Percentiles rank a stretch among this genome's conserved stretches.
These are phyloP conservation scores for Darksidea phi DNA, from an alignment of 495 filamentous ascomycete species.

Conservation along the genomic window DNA sequence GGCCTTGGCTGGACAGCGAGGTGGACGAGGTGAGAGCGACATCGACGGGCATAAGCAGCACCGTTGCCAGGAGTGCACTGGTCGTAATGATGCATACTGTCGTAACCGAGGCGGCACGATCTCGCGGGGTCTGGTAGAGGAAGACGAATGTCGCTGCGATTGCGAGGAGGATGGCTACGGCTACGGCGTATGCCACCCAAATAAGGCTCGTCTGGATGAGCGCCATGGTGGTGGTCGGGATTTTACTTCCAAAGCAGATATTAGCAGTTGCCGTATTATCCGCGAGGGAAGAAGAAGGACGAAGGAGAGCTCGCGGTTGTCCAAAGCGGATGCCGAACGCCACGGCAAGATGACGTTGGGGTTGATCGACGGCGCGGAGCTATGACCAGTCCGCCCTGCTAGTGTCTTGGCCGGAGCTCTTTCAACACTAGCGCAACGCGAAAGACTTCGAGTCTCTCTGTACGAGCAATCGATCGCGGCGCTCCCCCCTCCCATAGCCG, in stretches of 20 bases:
- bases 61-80: conserved; percentile 82
- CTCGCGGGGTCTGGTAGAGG: conserved; percentile 81
- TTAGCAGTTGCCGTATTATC: background rate
- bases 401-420: no score
- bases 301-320: no score
- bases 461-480: no score
- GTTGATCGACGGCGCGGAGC: no score
- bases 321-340: no score
- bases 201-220: conserved; percentile 81
- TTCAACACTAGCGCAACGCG: no score
- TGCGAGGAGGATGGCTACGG: conserved; percentile 65
- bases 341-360: no score
- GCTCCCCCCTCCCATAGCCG: background rate
- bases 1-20: conserved; percentile 67
- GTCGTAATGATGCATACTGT: conserved; percentile 81
- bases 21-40: conserved; percentile 92
- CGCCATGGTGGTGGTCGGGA: conserved; percentile 41
- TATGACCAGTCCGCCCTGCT: no score
- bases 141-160: conserved; percentile 80
- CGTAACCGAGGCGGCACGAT: conserved; percentile 77
- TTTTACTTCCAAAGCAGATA: background rate
- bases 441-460: no score
- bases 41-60: conserved; percentile 90
- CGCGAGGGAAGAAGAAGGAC: background rate
- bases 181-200: conserved; percentile 87